Evolutionary conservation across 495 filamentous ascomycete species (phyloP).

Genomic region (Aspergillus steynii): DNA sequence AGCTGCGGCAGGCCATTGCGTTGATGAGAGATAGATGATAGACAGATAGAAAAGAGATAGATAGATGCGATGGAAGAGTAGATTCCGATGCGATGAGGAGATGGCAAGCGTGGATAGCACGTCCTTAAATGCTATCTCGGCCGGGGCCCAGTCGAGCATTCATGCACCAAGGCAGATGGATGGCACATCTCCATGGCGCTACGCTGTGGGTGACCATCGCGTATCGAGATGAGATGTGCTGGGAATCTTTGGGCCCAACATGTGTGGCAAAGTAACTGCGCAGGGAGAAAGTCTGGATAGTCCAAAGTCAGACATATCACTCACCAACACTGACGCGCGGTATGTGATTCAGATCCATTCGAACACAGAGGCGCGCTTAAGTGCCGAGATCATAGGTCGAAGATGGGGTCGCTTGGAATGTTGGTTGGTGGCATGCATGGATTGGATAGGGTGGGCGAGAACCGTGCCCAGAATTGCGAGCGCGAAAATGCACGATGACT

Average conservation of each 20-base stretch:
- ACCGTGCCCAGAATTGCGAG: too few relatives aligned
- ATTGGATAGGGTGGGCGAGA: background rate
- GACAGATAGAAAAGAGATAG: background rate
- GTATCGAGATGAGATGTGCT: background rate
- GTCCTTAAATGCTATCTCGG: background rate
- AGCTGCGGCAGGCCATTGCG: background rate
- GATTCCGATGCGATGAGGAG: background rate
- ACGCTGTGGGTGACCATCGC: background rate
- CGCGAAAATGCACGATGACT: too few relatives aligned
- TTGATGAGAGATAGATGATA: too few relatives aligned
- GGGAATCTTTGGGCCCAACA: background rate
- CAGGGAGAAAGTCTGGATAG: too few relatives aligned
- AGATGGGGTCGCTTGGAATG: background rate
- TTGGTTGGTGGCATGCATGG: background rate
- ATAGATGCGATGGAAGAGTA: background rate
- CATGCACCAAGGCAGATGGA: background rate
- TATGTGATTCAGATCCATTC: background rate
- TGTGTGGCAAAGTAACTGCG: too few relatives aligned
- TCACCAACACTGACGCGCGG: background rate
- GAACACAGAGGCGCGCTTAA: background rate
- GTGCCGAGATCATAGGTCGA: background rate
- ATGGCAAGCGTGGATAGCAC: background rate
- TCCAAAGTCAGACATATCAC: background rate
- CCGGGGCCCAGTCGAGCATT: too few relatives aligned
- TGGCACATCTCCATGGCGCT: background rate